These are phyloP conservation scores for Oropetium thomaeum DNA, from an alignment of 176 grass and related monocot genomes.

Conservation along the genomic window DNA sequence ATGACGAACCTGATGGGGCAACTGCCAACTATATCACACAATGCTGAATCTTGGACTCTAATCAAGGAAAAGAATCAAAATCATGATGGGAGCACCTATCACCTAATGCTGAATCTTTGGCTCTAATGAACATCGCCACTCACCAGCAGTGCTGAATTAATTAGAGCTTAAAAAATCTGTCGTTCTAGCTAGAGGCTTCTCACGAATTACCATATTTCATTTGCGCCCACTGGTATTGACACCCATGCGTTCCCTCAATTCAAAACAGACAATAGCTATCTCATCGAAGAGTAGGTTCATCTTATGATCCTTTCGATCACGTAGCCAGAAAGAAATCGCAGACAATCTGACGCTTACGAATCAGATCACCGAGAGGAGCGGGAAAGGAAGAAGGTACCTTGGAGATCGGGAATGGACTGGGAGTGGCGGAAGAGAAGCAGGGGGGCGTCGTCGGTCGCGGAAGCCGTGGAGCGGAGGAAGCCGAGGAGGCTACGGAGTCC, in stretches of 20 bases:
- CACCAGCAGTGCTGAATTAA: background rate
- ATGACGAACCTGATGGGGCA: background rate
- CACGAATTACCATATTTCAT: background rate
- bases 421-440: slow-evolving; percentile 88
- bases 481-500: slow-evolving; percentile 67
- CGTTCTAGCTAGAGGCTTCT: background rate
- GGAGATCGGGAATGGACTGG: slow-evolving; percentile 86
- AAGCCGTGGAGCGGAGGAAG: slow-evolving; percentile 65
- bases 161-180: background rate
- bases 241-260: background rate
- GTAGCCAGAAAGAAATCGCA: background rate
- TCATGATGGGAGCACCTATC: background rate
- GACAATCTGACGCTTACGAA: background rate
- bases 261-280: background rate
- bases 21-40: background rate
- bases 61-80: background rate
- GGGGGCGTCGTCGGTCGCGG: slow-evolving; percentile 47
- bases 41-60: background rate
- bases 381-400: slow-evolving; percentile 50
- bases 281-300: background rate
- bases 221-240: background rate
- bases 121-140: background rate
- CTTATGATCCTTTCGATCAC: background rate
- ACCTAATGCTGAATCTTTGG: slow-evolving; percentile 6
- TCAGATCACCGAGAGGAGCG: slow-evolving; percentile 22